phyloP scores from a whole-genome alignment of 768 basidiomycete genomes.

The Kwoniella dejecticola region DNA sequence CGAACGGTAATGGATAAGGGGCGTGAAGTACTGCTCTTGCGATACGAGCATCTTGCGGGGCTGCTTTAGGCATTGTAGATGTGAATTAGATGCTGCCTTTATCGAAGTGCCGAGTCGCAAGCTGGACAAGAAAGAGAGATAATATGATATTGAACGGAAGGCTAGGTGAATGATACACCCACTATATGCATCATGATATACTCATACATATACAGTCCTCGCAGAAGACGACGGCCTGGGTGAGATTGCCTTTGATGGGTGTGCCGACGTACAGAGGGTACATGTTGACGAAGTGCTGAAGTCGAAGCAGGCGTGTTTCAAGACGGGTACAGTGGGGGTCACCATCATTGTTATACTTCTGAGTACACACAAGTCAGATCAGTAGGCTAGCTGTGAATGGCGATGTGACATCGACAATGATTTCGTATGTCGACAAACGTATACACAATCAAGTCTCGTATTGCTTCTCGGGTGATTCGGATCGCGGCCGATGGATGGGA shows the following conservation, averaged over 20 bases:
- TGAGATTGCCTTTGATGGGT: background rate
- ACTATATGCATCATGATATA: background rate
- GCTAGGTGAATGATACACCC: background rate
- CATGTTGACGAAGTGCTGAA: slow-evolving; percentile 25
- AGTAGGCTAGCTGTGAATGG: too few species aligned
- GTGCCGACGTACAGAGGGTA: slow-evolving; percentile 4
- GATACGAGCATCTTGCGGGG: slow-evolving; percentile 15
- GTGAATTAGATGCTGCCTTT: background rate
- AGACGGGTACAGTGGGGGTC: slow-evolving; percentile 1
- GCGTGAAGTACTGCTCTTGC: slow-evolving; percentile 39
- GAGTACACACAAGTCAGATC: too few species aligned
- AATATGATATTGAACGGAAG: background rate
- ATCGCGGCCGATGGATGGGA: too few species aligned
- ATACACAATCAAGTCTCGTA: too few species aligned
- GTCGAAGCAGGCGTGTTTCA: slow-evolving; percentile 17
- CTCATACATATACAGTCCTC: background rate
- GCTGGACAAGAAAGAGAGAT: background rate
- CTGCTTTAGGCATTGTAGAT: slow-evolving; percentile 20
- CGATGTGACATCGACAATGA: too few species aligned
- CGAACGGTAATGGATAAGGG: slow-evolving; percentile 38
- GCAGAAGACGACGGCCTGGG: background rate
- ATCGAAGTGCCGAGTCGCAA: too few species aligned
- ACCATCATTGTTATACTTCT: too few species aligned
- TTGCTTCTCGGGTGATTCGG: too few species aligned
- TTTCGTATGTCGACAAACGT: too few species aligned